Percentiles rank a stretch among this genome's conserved stretches.
These are phyloP conservation scores for Pleurotus tuoliensis DNA, from an alignment of 768 basidiomycete genomes.

Conservation along the genomic window DNA sequence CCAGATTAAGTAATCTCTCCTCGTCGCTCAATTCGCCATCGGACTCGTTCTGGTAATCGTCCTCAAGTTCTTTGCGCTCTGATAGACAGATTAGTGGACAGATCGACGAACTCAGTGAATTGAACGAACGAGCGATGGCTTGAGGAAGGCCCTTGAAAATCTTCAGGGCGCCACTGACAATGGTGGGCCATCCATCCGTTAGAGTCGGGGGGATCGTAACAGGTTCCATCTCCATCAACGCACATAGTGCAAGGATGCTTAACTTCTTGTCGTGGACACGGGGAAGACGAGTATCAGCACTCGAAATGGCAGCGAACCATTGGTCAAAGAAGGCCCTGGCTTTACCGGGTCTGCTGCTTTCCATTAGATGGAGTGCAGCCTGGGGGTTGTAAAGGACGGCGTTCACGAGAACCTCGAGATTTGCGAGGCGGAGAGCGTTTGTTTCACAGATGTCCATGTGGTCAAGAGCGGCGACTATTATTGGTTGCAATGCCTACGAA, in stretches of 20 bases:
- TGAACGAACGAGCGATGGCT: constrained; percentile 61
- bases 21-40: constrained; percentile 33
- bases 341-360: constrained; percentile 50
- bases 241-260: constrained; percentile 70
- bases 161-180: constrained; percentile 65
- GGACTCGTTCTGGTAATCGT: constrained; percentile 29
- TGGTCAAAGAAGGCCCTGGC: constrained; percentile 76
- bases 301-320: constrained; percentile 74
- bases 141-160: constrained; percentile 77
- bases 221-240: constrained; percentile 69
- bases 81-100: background rate
- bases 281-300: constrained; percentile 54
- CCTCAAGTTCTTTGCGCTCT: constrained; percentile 60
- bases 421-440: constrained; percentile 62
- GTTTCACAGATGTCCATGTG: constrained; percentile 63
- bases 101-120: background rate
- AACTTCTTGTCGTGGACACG: constrained; percentile 92
- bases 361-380: constrained; percentile 74
- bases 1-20: constrained; percentile 49
- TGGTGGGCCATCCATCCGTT: constrained; percentile 70
- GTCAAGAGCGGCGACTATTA: constrained; percentile 59
- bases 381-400: constrained; percentile 79
- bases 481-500: constrained; percentile 55
- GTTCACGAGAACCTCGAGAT: constrained; percentile 82
- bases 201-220: constrained; percentile 52